These are phyloP conservation scores for Vanrija sp. DNA, from an alignment of 1,284 basidiomycete species.

Conservation along the genomic window DNA sequence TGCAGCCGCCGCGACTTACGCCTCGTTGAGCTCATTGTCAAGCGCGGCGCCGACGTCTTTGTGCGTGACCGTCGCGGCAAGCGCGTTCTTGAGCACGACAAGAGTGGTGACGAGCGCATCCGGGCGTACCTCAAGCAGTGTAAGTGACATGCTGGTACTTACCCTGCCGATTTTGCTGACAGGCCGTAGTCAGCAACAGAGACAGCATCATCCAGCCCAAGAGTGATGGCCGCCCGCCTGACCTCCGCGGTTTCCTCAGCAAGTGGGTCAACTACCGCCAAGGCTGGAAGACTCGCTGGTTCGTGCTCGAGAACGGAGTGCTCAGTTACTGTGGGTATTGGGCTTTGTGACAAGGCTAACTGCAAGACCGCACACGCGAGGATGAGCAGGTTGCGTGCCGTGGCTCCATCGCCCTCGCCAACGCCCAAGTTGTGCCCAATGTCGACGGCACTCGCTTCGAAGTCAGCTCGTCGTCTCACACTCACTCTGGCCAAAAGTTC, in stretches of 20 bases:
- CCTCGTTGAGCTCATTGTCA: conserved; percentile 76
- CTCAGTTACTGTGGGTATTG: conserved; percentile 59
- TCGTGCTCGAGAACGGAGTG: conserved; percentile 82
- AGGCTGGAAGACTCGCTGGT: conserved; percentile 91
- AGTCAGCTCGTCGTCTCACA: conserved; percentile 57
- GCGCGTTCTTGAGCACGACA: conserved; percentile 65
- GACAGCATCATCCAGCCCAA: conserved; percentile 53
- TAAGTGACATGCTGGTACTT: conserved; percentile 45
- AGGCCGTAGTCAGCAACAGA: conserved; percentile 67
- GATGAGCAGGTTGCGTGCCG: conserved; percentile 84
- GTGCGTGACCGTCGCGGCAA: conserved; percentile 75
- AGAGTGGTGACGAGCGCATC: conserved; percentile 64
- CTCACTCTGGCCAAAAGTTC: conserved; percentile 60
- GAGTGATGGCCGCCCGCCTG: conserved; percentile 55
- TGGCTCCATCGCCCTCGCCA: conserved; percentile 84
- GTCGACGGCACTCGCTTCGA: conserved; percentile 65
- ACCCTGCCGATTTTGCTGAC: background rate
- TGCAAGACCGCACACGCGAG: conserved; percentile 70
- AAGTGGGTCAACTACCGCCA: conserved; percentile 51
- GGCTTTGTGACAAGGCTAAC: background rate
- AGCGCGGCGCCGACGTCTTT: conserved; percentile 86
- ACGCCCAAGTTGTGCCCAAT: conserved; percentile 61
- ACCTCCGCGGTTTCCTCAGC: conserved; percentile 62
- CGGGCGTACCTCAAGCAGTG: conserved; percentile 80
- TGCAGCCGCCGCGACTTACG: conserved; percentile 66